Evolutionary conservation across 176 grass and related monocot species (phyloP).

Genomic region (Aegilops umbellulata): DNA sequence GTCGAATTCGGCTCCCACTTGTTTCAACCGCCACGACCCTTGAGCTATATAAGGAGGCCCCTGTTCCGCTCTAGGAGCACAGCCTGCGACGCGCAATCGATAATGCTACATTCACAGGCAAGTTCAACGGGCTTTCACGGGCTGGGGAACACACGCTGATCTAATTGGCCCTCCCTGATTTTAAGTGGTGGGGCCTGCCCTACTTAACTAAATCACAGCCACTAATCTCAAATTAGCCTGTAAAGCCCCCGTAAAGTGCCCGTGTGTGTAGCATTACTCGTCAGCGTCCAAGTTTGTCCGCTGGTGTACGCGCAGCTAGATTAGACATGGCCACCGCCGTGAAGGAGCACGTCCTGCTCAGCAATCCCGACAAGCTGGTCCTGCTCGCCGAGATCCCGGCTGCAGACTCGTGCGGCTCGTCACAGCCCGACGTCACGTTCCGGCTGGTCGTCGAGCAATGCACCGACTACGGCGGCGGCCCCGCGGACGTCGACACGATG

Average conservation of each 20-base stretch:
- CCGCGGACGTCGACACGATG: neutral
- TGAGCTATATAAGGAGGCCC: neutral
- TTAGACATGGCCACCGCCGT: neutral
- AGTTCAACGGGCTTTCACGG: too few relatives aligned
- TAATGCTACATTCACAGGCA: too few relatives aligned
- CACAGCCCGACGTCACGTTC: neutral
- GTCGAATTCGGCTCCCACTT: neutral
- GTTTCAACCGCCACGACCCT: neutral
- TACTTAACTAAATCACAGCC: too few relatives aligned
- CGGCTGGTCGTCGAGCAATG: slow-evolving; percentile 6
- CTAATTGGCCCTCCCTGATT: too few relatives aligned
- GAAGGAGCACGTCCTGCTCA: neutral
- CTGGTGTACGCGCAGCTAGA: neutral
- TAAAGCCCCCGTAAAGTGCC: too few relatives aligned
- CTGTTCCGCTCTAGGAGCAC: neutral
- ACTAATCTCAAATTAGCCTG: too few relatives aligned
- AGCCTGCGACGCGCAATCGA: too few relatives aligned
- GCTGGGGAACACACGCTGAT: too few relatives aligned
- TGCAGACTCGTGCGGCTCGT: neutral
- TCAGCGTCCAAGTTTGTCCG: too few relatives aligned
- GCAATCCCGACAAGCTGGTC: neutral
- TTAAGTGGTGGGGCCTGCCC: too few relatives aligned
- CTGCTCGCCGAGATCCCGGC: neutral
- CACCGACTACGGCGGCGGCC: neutral
- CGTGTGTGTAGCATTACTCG: too few relatives aligned